These are phyloP conservation scores for Corylus heterophylla DNA, from an alignment of 306 rosid species.

Conservation along the genomic window DNA sequence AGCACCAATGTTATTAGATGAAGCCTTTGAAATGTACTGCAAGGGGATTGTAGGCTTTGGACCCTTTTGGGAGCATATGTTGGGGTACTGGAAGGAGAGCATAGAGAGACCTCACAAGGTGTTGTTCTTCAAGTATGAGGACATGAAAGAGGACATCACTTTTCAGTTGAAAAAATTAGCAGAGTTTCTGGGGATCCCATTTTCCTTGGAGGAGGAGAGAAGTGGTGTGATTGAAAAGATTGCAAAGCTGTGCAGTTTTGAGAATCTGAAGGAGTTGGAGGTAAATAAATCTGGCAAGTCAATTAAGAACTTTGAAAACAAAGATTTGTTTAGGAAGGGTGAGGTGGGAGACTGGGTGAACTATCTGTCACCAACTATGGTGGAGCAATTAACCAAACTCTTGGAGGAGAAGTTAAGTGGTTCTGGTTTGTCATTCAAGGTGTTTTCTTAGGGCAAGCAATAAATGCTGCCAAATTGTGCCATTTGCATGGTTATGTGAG, in stretches of 20 bases:
- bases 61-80: conserved; percentile 53
- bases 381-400: conserved; percentile 41
- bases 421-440: conserved; percentile 39
- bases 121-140: conserved; percentile 57
- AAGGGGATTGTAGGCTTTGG: conserved; percentile 44
- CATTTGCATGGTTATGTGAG: not conserved
- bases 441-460: not conserved
- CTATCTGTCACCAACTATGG: conserved; percentile 50
- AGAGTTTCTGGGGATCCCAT: conserved; percentile 42
- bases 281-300: conserved; percentile 39
- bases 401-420: conserved; percentile 40
- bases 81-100: conserved; percentile 62
- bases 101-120: conserved; percentile 41
- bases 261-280: conserved; percentile 48
- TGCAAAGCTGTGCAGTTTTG: conserved; percentile 45
- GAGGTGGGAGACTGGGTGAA: conserved; percentile 62
- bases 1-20: conserved; percentile 27
- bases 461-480: too few species aligned
- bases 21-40: conserved; percentile 51
- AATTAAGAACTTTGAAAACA: conserved; percentile 39
- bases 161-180: conserved; percentile 42
- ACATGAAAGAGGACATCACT: conserved; percentile 35
- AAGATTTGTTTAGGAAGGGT: conserved; percentile 50
- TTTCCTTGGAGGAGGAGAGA: conserved; percentile 44
- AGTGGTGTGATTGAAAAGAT: conserved; percentile 39